Base-by-base conservation (phyloP, 2,329 filamentous ascomycete genomes). In the Penicillium sp. region DNA sequence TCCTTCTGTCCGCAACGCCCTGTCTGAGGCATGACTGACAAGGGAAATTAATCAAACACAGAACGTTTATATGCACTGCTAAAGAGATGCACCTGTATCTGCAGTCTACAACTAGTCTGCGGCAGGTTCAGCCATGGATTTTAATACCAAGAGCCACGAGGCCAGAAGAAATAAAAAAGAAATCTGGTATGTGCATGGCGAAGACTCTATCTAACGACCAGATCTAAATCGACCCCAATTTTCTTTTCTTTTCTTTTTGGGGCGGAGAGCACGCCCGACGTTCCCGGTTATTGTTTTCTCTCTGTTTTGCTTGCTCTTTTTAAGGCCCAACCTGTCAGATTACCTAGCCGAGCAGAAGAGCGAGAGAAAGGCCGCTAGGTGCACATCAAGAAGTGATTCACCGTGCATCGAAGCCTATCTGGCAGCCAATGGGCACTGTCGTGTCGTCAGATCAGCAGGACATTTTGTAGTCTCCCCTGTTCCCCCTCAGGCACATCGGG, bases 361-460 rank as follows among this genome's bases (percentile, higher is more conserved):
- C n/a, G n/a, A n/a, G n/a, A 25, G 17, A 9, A 20, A 18, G 16
- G 18, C 8, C 15, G 14, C 9, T 10, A 14, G 17, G 20, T 9
- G 26, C 34, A 26, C 17, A 8, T 31, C 29, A 17, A 16, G 21
- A 10, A 25, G 43, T 49, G 46, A 47, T 47, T 41, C 40, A 43
- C 15, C 35, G 38, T 47, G 41, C 47, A 41, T 39, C 25, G 40
- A 38, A n/a, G n/a, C n/a, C n/a, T n/a, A n/a, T n/a, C n/a, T n/a
- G n/a, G n/a, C n/a, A n/a, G n/a, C n/a, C n/a, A n/a, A n/a, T n/a
- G n/a, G n/a, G n/a, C n/a, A n/a, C n/a, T n/a, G n/a, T n/a, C n/a
- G n/a, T n/a, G n/a, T n/a, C 18, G 40, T 39, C 40, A 44, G 35
- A 50, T 42, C 38, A 43, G 41, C 44, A 42, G 41, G 38, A 36